A percentile compares a stretch with the other conserved stretches of the same genome.
Conservation (phyloP, 179 eudicot genomes). For the Amaranthus tricolor region DNA sequence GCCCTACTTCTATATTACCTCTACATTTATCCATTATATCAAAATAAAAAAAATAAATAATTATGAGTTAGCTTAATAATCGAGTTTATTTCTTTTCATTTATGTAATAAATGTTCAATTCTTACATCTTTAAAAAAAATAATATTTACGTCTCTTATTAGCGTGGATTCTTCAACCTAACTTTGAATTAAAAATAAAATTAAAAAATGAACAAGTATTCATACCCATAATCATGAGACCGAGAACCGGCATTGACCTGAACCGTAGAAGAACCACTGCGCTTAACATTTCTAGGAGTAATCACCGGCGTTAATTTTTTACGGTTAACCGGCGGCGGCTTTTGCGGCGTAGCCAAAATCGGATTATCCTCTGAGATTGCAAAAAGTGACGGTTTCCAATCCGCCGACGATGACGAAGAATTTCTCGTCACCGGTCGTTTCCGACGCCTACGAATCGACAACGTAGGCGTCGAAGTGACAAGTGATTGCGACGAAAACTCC, state of each 20-base stretch:
- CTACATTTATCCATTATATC: too few species aligned
- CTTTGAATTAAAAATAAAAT: too few species aligned
- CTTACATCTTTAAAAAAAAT: too few species aligned
- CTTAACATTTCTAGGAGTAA: conserved; percentile 18
- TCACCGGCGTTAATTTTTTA: not conserved
- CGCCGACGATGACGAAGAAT: not conserved
- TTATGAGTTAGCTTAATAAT: too few species aligned
- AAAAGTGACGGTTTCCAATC: conserved; percentile 52
- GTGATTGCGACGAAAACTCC: conserved; percentile 11
- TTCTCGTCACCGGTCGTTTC: conserved; percentile 24
- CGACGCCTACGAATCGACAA: not conserved
- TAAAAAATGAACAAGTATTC: not conserved
- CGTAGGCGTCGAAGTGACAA: conserved; percentile 18
- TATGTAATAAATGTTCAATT: too few species aligned
- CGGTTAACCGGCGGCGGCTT: conserved; percentile 6
- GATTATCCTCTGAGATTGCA: conserved; percentile 46
- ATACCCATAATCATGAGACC: conserved; percentile 24
- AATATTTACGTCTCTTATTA: too few species aligned
- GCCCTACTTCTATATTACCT: too few species aligned
- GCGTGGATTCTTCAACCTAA: too few species aligned
- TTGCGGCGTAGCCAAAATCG: conserved; percentile 9
- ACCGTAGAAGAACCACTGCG: conserved; percentile 18
- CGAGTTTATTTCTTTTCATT: too few species aligned
- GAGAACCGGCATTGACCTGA: conserved; percentile 17
- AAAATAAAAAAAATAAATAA: too few species aligned